Conservation (phyloP, 345 rosid genomes). For the Ceriops decandra region DNA sequence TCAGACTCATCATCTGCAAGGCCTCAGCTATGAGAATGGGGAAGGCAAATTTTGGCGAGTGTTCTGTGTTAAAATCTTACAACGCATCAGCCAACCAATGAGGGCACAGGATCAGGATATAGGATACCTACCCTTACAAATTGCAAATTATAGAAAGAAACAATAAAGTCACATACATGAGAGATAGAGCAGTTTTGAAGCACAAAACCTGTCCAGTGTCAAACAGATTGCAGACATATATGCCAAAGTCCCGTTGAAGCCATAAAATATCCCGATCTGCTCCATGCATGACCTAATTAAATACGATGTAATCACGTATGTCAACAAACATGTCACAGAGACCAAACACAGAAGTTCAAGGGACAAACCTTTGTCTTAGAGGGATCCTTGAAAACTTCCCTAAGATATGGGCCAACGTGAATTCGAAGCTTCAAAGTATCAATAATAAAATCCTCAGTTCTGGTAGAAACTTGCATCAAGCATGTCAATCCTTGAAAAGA, state of each 20-base stretch:
- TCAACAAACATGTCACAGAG: constrained; percentile 17
- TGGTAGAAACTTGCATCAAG: constrained; percentile 94
- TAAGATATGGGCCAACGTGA: constrained; percentile 77
- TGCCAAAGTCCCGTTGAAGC: constrained; percentile 98
- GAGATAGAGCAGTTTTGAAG: not conserved
- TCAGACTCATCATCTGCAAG: too few species aligned
- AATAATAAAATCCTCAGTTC: constrained; percentile 79
- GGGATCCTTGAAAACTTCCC: constrained; percentile 89
- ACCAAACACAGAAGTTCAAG: constrained; percentile 1
- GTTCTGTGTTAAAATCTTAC: too few species aligned
- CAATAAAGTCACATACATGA: not conserved
- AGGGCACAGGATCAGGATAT: not conserved
- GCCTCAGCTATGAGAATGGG: too few species aligned
- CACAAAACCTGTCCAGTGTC: constrained; percentile 91
- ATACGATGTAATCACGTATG: constrained; percentile 26
- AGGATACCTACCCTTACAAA: not conserved
- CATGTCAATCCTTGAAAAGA: constrained; percentile 95
- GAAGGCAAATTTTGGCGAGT: too few species aligned
- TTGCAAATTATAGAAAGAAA: not conserved
- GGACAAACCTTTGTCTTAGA: constrained; percentile 73
- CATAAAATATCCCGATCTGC: constrained; percentile 89
- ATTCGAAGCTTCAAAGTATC: constrained; percentile 83
- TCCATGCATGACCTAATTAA: constrained; percentile 92
- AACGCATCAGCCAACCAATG: too few species aligned
- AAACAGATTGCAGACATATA: constrained; percentile 90